A percentile compares a stretch with the other conserved stretches of the same genome.
Conservation (phyloP, 2,329 filamentous ascomycete genomes). For the Periconia sp. region DNA sequence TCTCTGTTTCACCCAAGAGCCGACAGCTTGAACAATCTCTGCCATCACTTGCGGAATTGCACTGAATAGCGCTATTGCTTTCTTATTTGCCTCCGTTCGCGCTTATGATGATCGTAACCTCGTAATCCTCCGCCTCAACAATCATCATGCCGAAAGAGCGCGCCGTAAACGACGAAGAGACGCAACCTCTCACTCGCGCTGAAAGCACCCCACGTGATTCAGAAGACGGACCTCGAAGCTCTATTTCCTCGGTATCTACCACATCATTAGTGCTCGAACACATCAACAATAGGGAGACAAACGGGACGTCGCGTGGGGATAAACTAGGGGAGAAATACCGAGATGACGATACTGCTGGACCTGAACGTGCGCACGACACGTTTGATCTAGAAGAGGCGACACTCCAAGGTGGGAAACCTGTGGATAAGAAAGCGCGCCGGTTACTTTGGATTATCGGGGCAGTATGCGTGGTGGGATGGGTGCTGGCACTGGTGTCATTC, state of each 20-base stretch:
- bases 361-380: constrained; percentile 51
- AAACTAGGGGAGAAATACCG: constrained; percentile 40
- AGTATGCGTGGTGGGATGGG: constrained; percentile 68
- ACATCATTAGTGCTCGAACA: constrained; percentile 81
- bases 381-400: constrained; percentile 56
- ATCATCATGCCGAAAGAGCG: constrained; percentile 38
- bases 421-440: constrained; percentile 67
- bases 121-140: constrained; percentile 1
- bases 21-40: neutral
- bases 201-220: constrained; percentile 33
- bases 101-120: constrained; percentile 18
- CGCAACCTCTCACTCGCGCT: constrained; percentile 46
- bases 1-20: neutral
- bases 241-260: constrained; percentile 77
- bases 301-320: constrained; percentile 27
- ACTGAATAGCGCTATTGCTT: neutral
- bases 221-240: constrained; percentile 50
- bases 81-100: neutral
- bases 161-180: constrained; percentile 46
- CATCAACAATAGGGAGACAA: constrained; percentile 59
- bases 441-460: constrained; percentile 62
- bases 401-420: constrained; percentile 51
- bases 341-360: constrained; percentile 43
- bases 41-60: neutral
- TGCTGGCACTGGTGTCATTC: constrained; percentile 67